These are phyloP conservation scores for Pseudogymnoascus sp. DNA, from an alignment of 2,329 filamentous ascomycete species.

Conservation along the genomic window DNA sequence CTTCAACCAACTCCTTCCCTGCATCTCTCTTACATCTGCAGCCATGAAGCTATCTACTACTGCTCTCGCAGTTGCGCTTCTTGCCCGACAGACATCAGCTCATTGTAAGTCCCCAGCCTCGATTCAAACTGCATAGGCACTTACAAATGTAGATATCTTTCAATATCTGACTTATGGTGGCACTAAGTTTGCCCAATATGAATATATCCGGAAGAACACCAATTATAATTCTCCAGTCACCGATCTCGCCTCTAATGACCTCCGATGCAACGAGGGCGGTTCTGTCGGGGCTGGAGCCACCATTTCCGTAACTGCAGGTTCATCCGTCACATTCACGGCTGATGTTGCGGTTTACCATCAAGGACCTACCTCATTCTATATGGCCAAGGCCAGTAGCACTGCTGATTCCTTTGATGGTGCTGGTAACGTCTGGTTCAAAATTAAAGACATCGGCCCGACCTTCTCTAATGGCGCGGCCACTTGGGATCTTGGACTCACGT, in stretches of 20 bases:
- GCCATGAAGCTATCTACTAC: not conserved
- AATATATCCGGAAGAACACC: slow-evolving; percentile 33
- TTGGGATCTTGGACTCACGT: slow-evolving; percentile 21
- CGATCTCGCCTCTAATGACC: slow-evolving; percentile 39
- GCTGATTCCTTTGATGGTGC: slow-evolving; percentile 29
- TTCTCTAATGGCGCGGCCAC: slow-evolving; percentile 18
- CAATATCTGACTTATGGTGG: slow-evolving; percentile 7
- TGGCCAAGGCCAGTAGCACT: slow-evolving; percentile 30
- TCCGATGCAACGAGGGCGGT: slow-evolving; percentile 33
- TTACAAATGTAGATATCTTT: slow-evolving; percentile 7
- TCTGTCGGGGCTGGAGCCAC: not conserved
- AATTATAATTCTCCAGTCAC: slow-evolving; percentile 41
- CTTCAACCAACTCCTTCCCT: not conserved
- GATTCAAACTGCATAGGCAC: not conserved
- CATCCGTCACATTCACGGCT: slow-evolving; percentile 9
- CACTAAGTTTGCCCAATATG: slow-evolving; percentile 9
- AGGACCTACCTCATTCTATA: slow-evolving; percentile 29
- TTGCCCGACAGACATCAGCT: slow-evolving; percentile 1
- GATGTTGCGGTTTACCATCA: slow-evolving; percentile 26
- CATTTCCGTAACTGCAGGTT: slow-evolving; percentile 9
- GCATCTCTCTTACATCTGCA: not conserved
- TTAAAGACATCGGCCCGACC: slow-evolving; percentile 27
- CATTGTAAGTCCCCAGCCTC: not conserved
- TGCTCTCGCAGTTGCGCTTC: not conserved
- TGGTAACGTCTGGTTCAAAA: slow-evolving; percentile 32